Conservation (phyloP, 495 filamentous ascomycete genomes). For the Corynascus novoguineensis region DNA sequence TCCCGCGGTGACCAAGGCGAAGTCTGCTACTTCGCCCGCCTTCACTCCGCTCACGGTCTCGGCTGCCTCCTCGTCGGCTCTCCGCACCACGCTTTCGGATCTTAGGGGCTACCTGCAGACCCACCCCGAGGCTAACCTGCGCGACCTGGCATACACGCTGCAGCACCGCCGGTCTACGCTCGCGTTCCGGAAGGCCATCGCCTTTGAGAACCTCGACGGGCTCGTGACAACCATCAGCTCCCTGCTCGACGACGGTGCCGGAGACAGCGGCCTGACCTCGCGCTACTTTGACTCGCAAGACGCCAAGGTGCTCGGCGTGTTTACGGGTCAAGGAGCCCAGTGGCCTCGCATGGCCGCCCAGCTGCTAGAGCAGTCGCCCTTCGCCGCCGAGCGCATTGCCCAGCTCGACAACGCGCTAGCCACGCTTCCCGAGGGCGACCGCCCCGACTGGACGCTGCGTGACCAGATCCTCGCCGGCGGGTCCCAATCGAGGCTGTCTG, state of each 20-base stretch:
- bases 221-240: background rate
- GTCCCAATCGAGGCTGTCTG: background rate
- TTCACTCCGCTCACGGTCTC: background rate
- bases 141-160: background rate
- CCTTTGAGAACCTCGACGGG: background rate
- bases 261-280: background rate
- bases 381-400: background rate
- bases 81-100: background rate
- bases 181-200: background rate
- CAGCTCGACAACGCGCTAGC: background rate
- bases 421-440: background rate
- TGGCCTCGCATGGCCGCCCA: conserved; percentile 42
- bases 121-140: background rate
- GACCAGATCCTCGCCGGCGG: background rate
- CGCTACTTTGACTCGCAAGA: conserved; percentile 10
- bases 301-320: conserved; percentile 23
- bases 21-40: too few species aligned
- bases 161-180: background rate
- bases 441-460: background rate
- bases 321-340: conserved; percentile 28
- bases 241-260: background rate
- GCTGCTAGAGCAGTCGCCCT: conserved; percentile 11
- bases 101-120: background rate
- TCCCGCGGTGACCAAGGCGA: background rate
- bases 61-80: background rate